Evolutionary conservation across 23 red algal species (phyloP).

Genomic region (Agarophyton chilense): DNA sequence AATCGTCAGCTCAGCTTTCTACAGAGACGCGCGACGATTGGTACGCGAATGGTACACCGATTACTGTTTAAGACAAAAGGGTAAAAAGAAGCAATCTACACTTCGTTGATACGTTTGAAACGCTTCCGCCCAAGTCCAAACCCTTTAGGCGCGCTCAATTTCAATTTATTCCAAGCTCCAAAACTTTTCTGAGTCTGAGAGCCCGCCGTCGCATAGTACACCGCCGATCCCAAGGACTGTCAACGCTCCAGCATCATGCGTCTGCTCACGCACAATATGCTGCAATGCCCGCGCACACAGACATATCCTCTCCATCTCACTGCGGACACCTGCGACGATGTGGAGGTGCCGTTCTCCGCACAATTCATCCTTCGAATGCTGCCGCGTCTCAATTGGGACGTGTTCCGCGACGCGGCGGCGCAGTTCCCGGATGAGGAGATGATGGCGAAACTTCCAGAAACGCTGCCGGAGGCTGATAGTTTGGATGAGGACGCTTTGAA

Average conservation of each 20-base stretch:
- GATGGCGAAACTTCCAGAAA: neutral
- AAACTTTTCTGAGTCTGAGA: no score
- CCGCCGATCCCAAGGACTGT: no score
- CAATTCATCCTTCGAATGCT: constrained; percentile 80
- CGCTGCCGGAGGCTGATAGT: neutral
- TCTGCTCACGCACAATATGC: constrained; percentile 87
- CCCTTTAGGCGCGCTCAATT: no score
- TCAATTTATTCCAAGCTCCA: no score
- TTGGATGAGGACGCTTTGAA: constrained; percentile 28
- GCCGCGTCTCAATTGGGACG: constrained; percentile 71
- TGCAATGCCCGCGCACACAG: constrained; percentile 69
- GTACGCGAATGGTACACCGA: no score
- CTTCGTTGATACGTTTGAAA: no score
- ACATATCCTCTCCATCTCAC: constrained; percentile 58
- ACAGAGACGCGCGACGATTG: no score
- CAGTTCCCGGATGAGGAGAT: constrained; percentile 47
- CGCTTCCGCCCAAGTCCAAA: no score
- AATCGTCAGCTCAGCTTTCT: no score
- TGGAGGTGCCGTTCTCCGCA: constrained; percentile 50
- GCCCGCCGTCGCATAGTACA: no score
- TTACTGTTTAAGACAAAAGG: no score
- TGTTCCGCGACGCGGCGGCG: constrained; percentile 61
- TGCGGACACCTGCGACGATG: constrained; percentile 44
- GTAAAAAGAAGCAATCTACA: no score
- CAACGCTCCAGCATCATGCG: constrained; percentile 33